Evolutionary conservation across 2,329 filamentous ascomycete species (phyloP), one percentile per base, ranked within the genome.

Genomic region (Eurotiales sp.): DNA sequence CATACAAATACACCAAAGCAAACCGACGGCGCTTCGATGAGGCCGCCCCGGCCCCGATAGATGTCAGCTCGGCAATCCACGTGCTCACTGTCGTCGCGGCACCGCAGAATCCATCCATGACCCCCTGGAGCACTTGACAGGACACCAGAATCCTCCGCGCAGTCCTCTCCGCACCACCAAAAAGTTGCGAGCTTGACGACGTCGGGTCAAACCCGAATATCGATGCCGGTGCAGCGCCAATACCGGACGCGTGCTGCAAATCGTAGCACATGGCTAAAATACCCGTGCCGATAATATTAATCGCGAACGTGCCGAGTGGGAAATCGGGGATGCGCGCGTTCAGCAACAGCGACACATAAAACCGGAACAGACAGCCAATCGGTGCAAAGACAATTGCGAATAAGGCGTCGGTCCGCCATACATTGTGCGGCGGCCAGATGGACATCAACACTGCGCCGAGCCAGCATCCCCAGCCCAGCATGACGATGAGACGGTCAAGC

Each of bases 301-400:
- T 89, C 0, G 74, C 71, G 61, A 96, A 96, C 0, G 92, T 97
- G 2, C 92, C 92, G 0, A 96, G 68, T 0, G 92, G 92, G 58
- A 96, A 96, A 0, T 78, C 72, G 0, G 82, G 68, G 0, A 83
- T 59, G 17, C 81, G 75, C 0, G 79, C 73, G 61, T 96, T 96
- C n/a, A 96, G 78, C 21, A 74, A 68, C 6, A 87, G 64, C 0
- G 87, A 87, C 1, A 81, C 68, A 64, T 90, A 91, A 72, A 88
- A 95, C 3, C 92, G 81, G 0, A 79, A 64, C 0, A 96, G 70
- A 58, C 87, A 91, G 0, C 92, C 92, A 0, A 89, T 58, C 0
- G 92, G 92, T 1, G 90, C 87, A 61, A 96, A 93, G 2, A 90
- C 83, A 22, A 93, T 75, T 0, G 90, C 81, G 60, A 96, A 92